Evolutionary conservation across 768 basidiomycete genomes (phyloP).

Genomic region (Pleurotus sapidus): DNA sequence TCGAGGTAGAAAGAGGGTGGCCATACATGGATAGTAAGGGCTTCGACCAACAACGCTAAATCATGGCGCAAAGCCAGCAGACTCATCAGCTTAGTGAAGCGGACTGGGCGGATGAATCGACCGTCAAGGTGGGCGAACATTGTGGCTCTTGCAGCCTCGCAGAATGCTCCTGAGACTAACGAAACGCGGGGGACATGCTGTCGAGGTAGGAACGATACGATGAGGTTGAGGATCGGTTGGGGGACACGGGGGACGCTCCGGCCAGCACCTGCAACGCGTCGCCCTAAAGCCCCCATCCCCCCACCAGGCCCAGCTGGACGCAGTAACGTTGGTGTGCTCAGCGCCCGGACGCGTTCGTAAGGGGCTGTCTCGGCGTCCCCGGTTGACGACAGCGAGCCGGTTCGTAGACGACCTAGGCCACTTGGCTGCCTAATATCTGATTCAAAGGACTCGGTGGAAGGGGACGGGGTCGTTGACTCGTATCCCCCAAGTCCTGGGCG

Average conservation of each 20-base stretch:
- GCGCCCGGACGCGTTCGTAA: constrained; percentile 2
- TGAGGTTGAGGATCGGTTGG: background rate
- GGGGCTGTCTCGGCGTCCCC: background rate
- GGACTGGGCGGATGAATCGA: constrained; percentile 21
- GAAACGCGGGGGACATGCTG: constrained; percentile 24
- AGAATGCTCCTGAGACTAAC: constrained; percentile 29
- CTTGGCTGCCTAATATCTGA: constrained; percentile 5
- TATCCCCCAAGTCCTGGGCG: background rate
- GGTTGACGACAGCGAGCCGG: constrained; percentile 3
- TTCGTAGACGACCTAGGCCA: constrained; percentile 6
- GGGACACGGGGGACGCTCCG: background rate
- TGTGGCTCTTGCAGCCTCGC: constrained; percentile 25
- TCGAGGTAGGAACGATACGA: constrained; percentile 27
- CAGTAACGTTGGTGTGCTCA: constrained; percentile 1
- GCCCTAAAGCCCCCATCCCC: background rate
- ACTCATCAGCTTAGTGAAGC: constrained; percentile 31
- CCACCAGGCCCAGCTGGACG: background rate
- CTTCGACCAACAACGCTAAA: constrained; percentile 35
- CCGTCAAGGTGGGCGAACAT: constrained; percentile 34
- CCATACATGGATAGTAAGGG: constrained; percentile 40
- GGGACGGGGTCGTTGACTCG: background rate
- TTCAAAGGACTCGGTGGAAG: constrained; percentile 6
- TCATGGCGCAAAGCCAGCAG: constrained; percentile 36
- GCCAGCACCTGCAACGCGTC: background rate
- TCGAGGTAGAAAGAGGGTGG: constrained; percentile 32